Percentiles rank a stretch among this genome's conserved stretches.
These are phyloP conservation scores for Lizonia empirigonia DNA, from an alignment of 2,329 filamentous ascomycete genomes.

Conservation along the genomic window DNA sequence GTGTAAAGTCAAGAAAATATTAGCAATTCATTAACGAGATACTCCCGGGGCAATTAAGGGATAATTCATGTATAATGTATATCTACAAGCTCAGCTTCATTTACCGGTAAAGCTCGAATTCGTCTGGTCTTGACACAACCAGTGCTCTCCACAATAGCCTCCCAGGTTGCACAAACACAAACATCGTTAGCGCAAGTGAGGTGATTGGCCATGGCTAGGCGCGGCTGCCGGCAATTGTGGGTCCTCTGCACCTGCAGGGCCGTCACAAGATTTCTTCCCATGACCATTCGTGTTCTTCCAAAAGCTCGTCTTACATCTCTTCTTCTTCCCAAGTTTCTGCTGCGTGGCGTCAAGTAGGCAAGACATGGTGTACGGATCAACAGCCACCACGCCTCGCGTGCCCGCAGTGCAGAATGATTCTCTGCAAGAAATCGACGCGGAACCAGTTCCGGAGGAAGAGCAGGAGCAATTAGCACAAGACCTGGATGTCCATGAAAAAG, in stretches of 20 bases:
- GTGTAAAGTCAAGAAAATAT: background rate
- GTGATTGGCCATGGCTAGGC: constrained; percentile 6
- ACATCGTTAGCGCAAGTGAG: background rate
- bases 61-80: no score
- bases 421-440: constrained; percentile 7
- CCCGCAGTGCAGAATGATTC: background rate
- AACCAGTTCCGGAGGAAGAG: constrained; percentile 9
- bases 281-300: background rate
- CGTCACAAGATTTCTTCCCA: constrained; percentile 2
- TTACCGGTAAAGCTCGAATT: no score
- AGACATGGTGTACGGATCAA: constrained; percentile 24
- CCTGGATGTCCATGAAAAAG: no score
- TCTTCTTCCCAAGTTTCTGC: no score
- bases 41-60: no score
- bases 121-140: no score
- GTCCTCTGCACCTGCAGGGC: background rate
- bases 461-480: no score
- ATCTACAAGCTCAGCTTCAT: no score
- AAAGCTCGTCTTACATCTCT: no score
- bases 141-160: no score
- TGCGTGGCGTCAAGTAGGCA: no score
- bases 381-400: background rate
- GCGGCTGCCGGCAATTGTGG: constrained; percentile 11
- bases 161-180: no score
- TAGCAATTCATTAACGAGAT: background rate